Evolutionary conservation across 176 grass and related monocot species (phyloP), one percentile per base, ranked within the genome.

Genomic region (Cenchrus americanus): DNA sequence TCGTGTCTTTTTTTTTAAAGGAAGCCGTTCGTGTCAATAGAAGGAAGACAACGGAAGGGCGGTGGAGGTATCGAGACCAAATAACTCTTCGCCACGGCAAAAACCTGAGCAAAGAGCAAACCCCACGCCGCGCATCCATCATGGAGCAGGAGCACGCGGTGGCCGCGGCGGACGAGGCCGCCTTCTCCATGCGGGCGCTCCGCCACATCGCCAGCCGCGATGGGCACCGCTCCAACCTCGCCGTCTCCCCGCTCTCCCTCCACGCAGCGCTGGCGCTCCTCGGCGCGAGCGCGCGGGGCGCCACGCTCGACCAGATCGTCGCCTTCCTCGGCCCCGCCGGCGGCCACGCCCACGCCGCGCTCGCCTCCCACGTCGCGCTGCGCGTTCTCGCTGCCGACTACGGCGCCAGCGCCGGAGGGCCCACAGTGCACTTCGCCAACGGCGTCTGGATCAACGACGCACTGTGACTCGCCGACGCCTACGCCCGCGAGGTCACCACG

Each of bases 341-440:
- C 10, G 73, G 62, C 42, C 41, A 6, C 75, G 71, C 65, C 47
- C 63, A 78, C 85, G 78, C 88, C 5, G 1, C 62, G 19, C 77
- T 79, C 68, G 59, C 52, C 12, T 87, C 85, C 13, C 50, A 82
- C 41, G 59, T 86, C 34, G 85, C 85, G 32, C 46, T 66, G 82
- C 75, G 27, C 83, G 14, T 78, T 41, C 61, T 83, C 83, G 49
- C 73, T 11, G 84, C 19, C 27, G 27, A 30, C 27, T 30, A 30
- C 57, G 27, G 12, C 27, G 23, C 7, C 41, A 53, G 19, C 44
- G 30, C 30, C 42, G 84, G 73, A 24, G 89, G 86, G 40, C 82
- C 94, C 73, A 85, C 11, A 6, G 51, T 97, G 73, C 85, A 81
- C 3, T 93, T 89, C 91, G 84, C 82, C 85, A 93, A 87, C 54